Base-by-base conservation (phyloP, 441 rosid genomes). In the Erysimum cheiri region DNA sequence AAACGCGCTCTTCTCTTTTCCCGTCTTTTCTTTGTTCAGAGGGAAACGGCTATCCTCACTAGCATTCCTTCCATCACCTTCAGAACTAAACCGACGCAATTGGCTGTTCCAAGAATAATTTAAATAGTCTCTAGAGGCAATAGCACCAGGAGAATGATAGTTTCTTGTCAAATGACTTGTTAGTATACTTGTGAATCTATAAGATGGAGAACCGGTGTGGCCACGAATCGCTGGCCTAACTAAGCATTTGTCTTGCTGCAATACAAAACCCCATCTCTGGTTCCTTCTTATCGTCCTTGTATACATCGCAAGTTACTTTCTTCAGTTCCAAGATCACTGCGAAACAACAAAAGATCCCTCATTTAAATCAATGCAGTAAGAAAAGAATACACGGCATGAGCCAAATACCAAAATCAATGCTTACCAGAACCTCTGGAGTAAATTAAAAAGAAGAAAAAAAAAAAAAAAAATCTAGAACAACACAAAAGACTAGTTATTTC, bases 41-140 rank as follows among this genome's bases (percentile, higher is more conserved):
- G 91, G 80, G 54, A 78, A 76, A 56, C 69, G 76, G 63, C 80
- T 89, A 83, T 79, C 85, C 85, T 87, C 94, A 67, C 93, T 84
- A 52, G 93, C 83, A 80, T 85, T 86, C 37, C 88, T 85, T 64
- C 92, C 97, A 83, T 88, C 89, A 17, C 92, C 90, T 77, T 88
- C 84, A 35, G 98, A 89, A 78, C 98, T 85, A 80, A 79, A 95
- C 35, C 63, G 56, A 49, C 98, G 79, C 22, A 80, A 79, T 70
- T 85, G 88, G 67, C 65, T 69, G 44, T 73, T 79, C 58, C 67
- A 64, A 14, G 77, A 76, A 75, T 66, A 70, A 1, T 70, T 36
- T 65, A 43, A 44, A 64, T 61, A 64, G 64, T 61, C 66, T 48
- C 80, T 67, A 50, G 78, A 46, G 35, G 77, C 76, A 70, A 64